Evolutionary conservation across 495 filamentous ascomycete genomes (phyloP).

Genomic region (Letharia lupina): DNA sequence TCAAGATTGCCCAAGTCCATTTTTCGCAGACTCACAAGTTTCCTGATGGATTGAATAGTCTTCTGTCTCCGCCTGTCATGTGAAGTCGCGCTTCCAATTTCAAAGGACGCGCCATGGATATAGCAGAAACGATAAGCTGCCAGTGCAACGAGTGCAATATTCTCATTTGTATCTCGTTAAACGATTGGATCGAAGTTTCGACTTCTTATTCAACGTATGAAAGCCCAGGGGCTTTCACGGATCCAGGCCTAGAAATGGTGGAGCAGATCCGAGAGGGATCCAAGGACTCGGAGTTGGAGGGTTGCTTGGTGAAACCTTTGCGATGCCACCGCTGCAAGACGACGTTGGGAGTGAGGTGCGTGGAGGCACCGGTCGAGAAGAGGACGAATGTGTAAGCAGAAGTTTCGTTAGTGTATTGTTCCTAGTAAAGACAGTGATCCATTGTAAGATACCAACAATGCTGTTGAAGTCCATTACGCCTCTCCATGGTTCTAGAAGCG

Average conservation of each 20-base stretch:
- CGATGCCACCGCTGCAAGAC: conserved; percentile 9
- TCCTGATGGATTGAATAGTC: background rate
- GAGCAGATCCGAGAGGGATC: conserved; percentile 13
- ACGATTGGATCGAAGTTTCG: conserved; percentile 5
- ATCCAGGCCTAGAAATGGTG: conserved; percentile 5
- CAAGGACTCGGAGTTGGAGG: conserved; percentile 10
- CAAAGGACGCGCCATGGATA: conserved; percentile 5
- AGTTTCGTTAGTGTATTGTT: background rate
- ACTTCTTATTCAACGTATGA: conserved; percentile 8
- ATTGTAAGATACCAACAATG: background rate
- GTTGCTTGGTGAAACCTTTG: conserved; percentile 13
- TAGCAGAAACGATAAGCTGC: conserved; percentile 4
- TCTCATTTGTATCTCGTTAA: background rate
- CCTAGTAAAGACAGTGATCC: background rate
- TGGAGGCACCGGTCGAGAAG: conserved; percentile 7
- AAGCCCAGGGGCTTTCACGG: background rate
- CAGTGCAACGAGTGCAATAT: conserved; percentile 6
- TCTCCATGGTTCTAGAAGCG: background rate
- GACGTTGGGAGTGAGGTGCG: conserved; percentile 10
- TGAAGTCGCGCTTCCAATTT: background rate
- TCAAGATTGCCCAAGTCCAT: background rate
- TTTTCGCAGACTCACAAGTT: background rate
- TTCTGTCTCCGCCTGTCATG: background rate
- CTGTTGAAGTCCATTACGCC: background rate
- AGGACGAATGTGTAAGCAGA: conserved; percentile 2